Conservation (phyloP, 805 yeast genomes). For the Wilhelminamyces savonicus region DNA sequence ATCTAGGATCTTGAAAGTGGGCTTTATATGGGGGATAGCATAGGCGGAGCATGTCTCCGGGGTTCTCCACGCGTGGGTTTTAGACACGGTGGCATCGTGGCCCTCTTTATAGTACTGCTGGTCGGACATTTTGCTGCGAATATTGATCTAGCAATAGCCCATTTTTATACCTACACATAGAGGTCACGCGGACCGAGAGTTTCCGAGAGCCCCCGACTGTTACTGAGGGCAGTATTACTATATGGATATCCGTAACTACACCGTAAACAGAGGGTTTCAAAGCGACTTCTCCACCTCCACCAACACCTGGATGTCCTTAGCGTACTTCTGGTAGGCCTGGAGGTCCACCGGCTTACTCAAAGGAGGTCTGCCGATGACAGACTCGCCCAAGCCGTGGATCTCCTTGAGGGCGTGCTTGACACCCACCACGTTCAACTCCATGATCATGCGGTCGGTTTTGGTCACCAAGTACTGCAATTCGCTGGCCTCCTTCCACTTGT, state of each 20-base stretch:
- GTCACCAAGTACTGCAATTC: conserved; percentile 15
- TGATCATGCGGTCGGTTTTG: conserved; percentile 18
- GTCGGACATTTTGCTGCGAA: no score
- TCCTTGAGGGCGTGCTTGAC: conserved; percentile 16
- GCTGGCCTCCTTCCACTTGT: conserved; percentile 11
- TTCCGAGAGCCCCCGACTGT: no score
- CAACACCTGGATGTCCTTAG: conserved; percentile 3
- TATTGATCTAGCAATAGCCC: no score
- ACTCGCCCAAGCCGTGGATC: conserved; percentile 18
- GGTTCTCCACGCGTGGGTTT: conserved; percentile 29
- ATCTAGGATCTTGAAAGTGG: conserved; percentile 23
- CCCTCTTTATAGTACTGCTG: no score
- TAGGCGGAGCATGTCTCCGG: conserved; percentile 21
- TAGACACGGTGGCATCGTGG: no score
- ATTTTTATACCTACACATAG: no score
- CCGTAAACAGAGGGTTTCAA: no score
- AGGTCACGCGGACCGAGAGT: no score
- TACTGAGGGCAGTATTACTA: no score
- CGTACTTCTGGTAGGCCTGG: conserved; percentile 8
- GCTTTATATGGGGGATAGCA: conserved; percentile 19
- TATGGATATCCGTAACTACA: no score
- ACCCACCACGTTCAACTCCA: conserved; percentile 25
- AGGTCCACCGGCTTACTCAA: conserved; percentile 7
- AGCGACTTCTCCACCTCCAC: conserved; percentile 3
- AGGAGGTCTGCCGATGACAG: conserved; percentile 24